Evolutionary conservation across 805 yeast species (phyloP).

Genomic region (Phaffomyces antillensis): DNA sequence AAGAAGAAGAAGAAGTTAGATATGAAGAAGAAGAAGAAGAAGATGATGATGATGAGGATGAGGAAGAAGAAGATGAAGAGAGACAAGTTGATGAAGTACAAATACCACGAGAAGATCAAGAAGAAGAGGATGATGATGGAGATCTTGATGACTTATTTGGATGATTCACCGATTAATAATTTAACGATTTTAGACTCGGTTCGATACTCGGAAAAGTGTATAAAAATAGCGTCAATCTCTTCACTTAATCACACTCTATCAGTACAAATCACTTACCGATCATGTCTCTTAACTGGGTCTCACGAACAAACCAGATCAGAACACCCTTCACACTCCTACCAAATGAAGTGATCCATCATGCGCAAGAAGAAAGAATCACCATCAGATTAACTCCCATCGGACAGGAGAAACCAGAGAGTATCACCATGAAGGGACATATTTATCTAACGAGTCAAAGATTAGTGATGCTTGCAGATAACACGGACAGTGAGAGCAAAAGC

Average conservation of each 20-base stretch:
- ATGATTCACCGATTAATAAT: too few species aligned
- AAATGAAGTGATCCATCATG: conserved; percentile 14
- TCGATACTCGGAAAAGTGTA: not conserved
- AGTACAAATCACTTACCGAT: not conserved
- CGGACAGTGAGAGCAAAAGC: not conserved
- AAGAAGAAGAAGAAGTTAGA: conserved; percentile 25
- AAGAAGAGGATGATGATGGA: conserved; percentile 24
- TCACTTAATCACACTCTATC: too few species aligned
- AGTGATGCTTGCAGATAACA: conserved; percentile 25
- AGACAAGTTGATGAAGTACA: conserved; percentile 21
- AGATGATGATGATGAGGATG: conserved; percentile 26
- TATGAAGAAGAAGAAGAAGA: conserved; percentile 27
- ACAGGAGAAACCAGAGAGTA: conserved; percentile 18
- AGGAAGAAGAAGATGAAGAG: conserved; percentile 25
- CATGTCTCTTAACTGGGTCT: conserved; percentile 28
- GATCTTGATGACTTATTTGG: conserved; percentile 27
- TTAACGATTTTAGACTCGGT: too few species aligned
- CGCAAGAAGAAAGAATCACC: conserved; percentile 11
- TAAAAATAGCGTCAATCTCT: not conserved
- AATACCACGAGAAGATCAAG: conserved; percentile 11
- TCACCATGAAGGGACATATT: conserved; percentile 27
- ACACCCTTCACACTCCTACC: conserved; percentile 24
- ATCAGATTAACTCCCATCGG: conserved; percentile 15
- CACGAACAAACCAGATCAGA: conserved; percentile 7
- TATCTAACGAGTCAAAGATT: conserved; percentile 37